A percentile compares a stretch with the other conserved stretches of the same genome.
phyloP scores from a whole-genome alignment of 2,329 filamentous ascomycete species.

The Exserohilum rostratum region DNA sequence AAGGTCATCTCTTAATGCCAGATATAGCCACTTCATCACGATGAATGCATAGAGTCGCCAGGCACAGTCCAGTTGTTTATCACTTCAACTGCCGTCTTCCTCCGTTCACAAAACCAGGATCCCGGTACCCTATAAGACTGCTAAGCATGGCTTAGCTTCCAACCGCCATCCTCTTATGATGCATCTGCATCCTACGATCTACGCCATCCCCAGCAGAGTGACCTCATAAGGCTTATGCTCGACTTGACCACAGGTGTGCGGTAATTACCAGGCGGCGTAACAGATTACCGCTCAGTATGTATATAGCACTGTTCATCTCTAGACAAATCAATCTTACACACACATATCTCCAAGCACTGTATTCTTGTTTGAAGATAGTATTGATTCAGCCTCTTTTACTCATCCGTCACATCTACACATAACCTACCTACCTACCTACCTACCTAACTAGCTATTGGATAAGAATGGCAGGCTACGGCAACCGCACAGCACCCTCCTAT shows the following conservation, averaged over 20 bases:
- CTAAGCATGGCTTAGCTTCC: slow-evolving; percentile 30
- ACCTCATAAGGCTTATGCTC: slow-evolving; percentile 37
- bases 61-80: not conserved
- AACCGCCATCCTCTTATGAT: slow-evolving; percentile 26
- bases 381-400: too few species aligned
- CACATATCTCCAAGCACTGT: too few species aligned
- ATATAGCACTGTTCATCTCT: not conserved
- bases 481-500: slow-evolving; percentile 37
- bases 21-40: not conserved
- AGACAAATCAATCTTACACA: not conserved
- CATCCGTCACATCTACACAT: too few species aligned
- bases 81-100: slow-evolving; percentile 4
- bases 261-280: not conserved
- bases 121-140: slow-evolving; percentile 16
- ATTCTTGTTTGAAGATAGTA: too few species aligned
- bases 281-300: not conserved
- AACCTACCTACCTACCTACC: not conserved
- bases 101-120: slow-evolving; percentile 6
- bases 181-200: slow-evolving; percentile 16
- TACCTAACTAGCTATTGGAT: too few species aligned
- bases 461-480: slow-evolving; percentile 47
- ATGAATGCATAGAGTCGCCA: not conserved
- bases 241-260: not conserved
- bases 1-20: not conserved
- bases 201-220: slow-evolving; percentile 25